Evolutionary conservation across 1,139 yeast genomes (phyloP).

Genomic region (Candida labiduridarum): DNA sequence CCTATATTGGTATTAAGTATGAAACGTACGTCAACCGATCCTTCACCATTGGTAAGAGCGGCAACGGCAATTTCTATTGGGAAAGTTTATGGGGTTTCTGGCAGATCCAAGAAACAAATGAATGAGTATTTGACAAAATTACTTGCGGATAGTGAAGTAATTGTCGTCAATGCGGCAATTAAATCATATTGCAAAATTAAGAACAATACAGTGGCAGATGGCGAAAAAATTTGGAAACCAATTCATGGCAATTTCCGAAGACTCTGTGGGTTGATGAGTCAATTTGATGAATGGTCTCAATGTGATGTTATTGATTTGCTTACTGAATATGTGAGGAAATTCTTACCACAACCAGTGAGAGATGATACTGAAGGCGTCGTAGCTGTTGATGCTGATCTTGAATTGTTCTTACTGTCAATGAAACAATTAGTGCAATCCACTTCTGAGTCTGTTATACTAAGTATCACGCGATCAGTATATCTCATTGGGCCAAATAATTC

Average conservation of each 20-base stretch:
- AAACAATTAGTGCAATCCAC: conserved; percentile 47
- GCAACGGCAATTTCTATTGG: conserved; percentile 80
- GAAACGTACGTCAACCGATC: conserved; percentile 68
- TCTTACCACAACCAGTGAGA: conserved; percentile 52
- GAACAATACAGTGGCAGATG: conserved; percentile 15
- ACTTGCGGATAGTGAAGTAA: conserved; percentile 62
- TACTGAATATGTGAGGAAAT: conserved; percentile 65
- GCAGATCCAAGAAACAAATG: conserved; percentile 39
- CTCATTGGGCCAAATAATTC: conserved; percentile 56
- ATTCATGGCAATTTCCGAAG: conserved; percentile 74
- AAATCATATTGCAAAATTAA: conserved; percentile 55
- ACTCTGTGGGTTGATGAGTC: conserved; percentile 53
- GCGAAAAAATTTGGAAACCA: conserved; percentile 60
- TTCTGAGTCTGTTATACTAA: conserved; percentile 66
- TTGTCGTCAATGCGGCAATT: conserved; percentile 73
- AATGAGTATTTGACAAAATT: conserved; percentile 53
- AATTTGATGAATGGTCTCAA: conserved; percentile 82
- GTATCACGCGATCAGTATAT: conserved; percentile 56
- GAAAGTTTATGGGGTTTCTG: conserved; percentile 55
- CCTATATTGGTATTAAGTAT: conserved; percentile 79
- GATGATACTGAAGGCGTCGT: conserved; percentile 32
- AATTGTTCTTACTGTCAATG: conserved; percentile 52
- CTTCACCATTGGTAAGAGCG: conserved; percentile 75
- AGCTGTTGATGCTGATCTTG: conserved; percentile 56
- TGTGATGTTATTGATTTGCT: conserved; percentile 60